Base-by-base conservation (phyloP, 257 asterid genomes). In the Echium plantagineum region DNA sequence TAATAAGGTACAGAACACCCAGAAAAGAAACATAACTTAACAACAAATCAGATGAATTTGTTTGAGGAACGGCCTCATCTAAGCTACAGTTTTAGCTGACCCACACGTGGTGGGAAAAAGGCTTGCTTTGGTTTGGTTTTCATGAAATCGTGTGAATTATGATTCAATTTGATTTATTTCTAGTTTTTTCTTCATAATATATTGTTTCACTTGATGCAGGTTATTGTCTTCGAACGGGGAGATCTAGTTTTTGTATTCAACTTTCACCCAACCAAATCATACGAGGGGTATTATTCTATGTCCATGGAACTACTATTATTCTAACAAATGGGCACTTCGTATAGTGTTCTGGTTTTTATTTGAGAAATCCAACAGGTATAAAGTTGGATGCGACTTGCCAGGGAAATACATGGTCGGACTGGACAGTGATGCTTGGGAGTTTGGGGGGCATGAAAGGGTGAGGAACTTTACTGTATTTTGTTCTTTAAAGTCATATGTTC, bases 361-460 rank as follows among this genome's bases (percentile, higher is more conserved):
- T 59, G 68, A 70, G 31, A 55, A 68, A 52, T 59, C 4, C 49
- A 10, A 9, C 89, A 87, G 98, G 85, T 93, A 93, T 63, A 89
- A 93, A 82, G 86, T 93, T 62, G 97, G 98, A 46, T 91, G 97
- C 15, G 96, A 93, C 77, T 69, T 84, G 77, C 98, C 98, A 8
- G 98, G 97, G 66, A 93, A 83, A 78, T 93, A 88, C 65, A 77
- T 79, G 76, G 94, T 93, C 60, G 97, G 87, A 56, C 77, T 93
- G 78, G 96, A 93, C 68, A 81, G 97, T 56, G 97, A 93, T 81
- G 87, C 95, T 62, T 72, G 73, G 89, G 97, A 81, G 35, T 89
- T 86, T 65, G 98, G 98, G 65, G 98, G 98, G 55, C 89, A 42
- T 74, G 97, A 97, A 77, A 80, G 98, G 74, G 98, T 91, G 81